Evolutionary conservation across 495 filamentous ascomycete genomes (phyloP), one percentile per base, ranked within the genome.

Genomic region (Neurospora hispaniola): DNA sequence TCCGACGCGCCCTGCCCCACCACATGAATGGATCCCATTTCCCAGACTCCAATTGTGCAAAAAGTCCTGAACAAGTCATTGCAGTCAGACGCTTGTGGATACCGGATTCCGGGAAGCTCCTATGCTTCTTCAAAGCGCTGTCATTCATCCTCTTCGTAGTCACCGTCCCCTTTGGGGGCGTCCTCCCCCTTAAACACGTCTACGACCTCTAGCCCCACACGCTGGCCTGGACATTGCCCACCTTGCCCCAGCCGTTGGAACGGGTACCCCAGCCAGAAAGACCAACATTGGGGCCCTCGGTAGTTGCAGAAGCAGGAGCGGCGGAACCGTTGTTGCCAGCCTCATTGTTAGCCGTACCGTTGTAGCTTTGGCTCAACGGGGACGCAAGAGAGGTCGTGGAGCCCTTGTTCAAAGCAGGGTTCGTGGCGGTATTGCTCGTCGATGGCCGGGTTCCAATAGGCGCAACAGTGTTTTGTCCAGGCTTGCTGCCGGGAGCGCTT

Each of bases 371-470:
- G 81, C 89, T 91, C 43, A 98, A 81, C 5, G 96, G 94, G 40
- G 94, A 97, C 31, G 94, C 92, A 27, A 98, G 86, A 71, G 96
- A 94, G 18, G 94, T 96, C 5, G 91, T 97, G 2, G 94, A 91
- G 38, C 94, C 91, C 86, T 96, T 97, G 85, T 88, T 93, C 76
- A 94, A 80, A 18, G 87, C 87, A 16, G 90, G 85, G 80, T 94
- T 95, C 12, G 84, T 79, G 74, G 90, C 88, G 66, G 79, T 77
- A 74, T 86, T 81, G 42, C 83, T 79, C 14, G 73, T 86, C 35
- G 86, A 83, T 0, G 94, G 96, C 40, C 96, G 90, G 69, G 96
- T 97, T 46, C 96, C 96, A 76, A 99, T 99, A 31, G 96, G 95
- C 18, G 94, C 95, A 23, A 98, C 93, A 23, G 89, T 85, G 42